Base-by-base conservation (phyloP, 208 protist genomes). In the Acanthamoeba sp. region DNA sequence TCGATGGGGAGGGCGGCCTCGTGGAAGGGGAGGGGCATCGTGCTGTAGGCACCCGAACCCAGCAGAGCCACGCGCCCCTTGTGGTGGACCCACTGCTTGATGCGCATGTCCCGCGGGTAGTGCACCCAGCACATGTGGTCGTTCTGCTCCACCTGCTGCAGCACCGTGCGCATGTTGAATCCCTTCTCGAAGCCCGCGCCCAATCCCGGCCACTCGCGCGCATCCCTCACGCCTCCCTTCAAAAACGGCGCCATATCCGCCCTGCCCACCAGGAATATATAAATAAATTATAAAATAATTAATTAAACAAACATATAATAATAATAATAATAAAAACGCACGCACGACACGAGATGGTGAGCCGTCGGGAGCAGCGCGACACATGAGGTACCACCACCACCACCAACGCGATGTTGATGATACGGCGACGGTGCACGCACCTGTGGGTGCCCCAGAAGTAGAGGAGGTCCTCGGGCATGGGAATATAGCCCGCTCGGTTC, bases 41-140 rank as follows among this genome's bases (percentile, higher is more conserved):
- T 27, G 76, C 76, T 57, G 45, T 85, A 85, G 42, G 76, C 76
- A 4, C 40, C 76, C n/a, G 76, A 50, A 14, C 76, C 76, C 6
- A 85, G 76, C 20, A 85, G 76, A 2, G 45, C 76, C 42, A 85
- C 42, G 4, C 76, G 76, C 1, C 76, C 76, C 6, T 55, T 1
- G 45, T 42, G 76, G 27, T 85, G 76, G 42, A 57, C 42, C 76
- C 76, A 85, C 45, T 85, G 76, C 32, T 85, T 85, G 45, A 85
- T 85, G n/a, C 76, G 76, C 76, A 85, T 85, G 76, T 85, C 76
- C 27, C 76, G 76, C 18, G 76, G 76, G 42, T 85, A 85, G 76
- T 85, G 76, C 42, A 85, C 76, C 76, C 76, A 85, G 45, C 76
- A 85, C 45, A 18, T 10, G 22, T 42, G 76, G 24, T 85, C 76